Percentiles rank a stretch among this genome's conserved stretches.
These are phyloP conservation scores for Aureoboletus auriporus DNA, from an alignment of 768 basidiomycete genomes.

Conservation along the genomic window DNA sequence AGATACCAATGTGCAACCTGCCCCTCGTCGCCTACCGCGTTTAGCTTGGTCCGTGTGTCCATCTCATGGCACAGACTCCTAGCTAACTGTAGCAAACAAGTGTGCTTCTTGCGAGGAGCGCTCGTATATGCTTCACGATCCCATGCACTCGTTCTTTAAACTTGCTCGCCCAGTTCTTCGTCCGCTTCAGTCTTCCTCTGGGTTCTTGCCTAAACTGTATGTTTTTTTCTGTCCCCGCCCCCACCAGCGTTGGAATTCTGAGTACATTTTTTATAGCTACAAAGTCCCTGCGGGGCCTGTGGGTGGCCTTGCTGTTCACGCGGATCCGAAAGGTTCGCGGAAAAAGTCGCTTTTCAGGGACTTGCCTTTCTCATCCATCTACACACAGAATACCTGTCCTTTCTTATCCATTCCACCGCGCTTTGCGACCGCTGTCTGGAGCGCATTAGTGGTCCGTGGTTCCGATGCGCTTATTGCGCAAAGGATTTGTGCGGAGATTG, in stretches of 20 bases:
- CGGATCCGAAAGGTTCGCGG: constrained; percentile 55
- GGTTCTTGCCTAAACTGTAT: constrained; percentile 69
- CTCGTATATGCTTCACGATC: constrained; percentile 79
- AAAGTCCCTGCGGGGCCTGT: constrained; percentile 56
- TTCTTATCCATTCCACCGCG: constrained; percentile 60
- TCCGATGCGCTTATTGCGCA: constrained; percentile 83
- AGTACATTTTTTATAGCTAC: constrained; percentile 45
- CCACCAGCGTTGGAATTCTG: too few relatives aligned
- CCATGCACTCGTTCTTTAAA: constrained; percentile 86
- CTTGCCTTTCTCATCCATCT: background rate
- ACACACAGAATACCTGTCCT: constrained; percentile 54
- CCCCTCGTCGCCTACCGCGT: constrained; percentile 65
- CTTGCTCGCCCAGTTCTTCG: constrained; percentile 74
- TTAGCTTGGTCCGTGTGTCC: constrained; percentile 57
- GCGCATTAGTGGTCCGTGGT: constrained; percentile 85
- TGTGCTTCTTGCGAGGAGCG: constrained; percentile 75
- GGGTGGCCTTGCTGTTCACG: constrained; percentile 32
- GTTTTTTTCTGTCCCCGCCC: constrained; percentile 13
- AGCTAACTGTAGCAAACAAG: constrained; percentile 35
- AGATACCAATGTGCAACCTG: constrained; percentile 92
- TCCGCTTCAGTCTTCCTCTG: constrained; percentile 47
- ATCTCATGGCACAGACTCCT: too few relatives aligned
- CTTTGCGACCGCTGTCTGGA: constrained; percentile 86
- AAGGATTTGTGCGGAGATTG: constrained; percentile 86
- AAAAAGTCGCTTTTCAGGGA: background rate